phyloP scores from a whole-genome alignment of 2,329 filamentous ascomycete genomes.

The Aspergillus aculeatus region DNA sequence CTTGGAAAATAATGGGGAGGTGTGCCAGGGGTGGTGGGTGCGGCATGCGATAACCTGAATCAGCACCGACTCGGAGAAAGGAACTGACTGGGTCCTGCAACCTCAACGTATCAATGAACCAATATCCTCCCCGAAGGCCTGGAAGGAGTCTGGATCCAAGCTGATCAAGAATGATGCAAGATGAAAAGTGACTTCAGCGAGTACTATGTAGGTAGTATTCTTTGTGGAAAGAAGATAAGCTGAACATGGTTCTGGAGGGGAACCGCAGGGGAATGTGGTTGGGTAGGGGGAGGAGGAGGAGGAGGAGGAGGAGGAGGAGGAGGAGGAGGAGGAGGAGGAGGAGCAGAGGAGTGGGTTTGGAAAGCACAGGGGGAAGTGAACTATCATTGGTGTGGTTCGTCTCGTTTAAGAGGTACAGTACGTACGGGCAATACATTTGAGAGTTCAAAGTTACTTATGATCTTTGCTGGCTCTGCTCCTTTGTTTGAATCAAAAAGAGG shows the following conservation, averaged over 20 bases:
- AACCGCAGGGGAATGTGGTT: too few relatives aligned
- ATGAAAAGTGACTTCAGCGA: background rate
- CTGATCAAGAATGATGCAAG: background rate
- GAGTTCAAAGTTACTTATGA: background rate
- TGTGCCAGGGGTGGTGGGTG: background rate
- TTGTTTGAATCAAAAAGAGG: background rate
- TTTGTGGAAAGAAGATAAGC: background rate
- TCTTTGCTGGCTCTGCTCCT: background rate
- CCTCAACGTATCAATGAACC: slow-evolving; percentile 14
- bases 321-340: background rate
- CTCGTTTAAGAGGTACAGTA: background rate
- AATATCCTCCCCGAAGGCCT: background rate
- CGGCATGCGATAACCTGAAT: too few relatives aligned
- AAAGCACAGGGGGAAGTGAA: background rate
- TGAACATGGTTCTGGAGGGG: too few relatives aligned
- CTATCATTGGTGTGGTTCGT: background rate
- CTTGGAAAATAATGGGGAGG: slow-evolving; percentile 9
- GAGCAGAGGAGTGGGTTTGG: background rate
- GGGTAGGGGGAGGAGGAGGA: background rate
- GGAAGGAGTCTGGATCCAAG: background rate
- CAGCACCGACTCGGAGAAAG: background rate
- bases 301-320: background rate
- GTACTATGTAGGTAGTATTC: background rate
- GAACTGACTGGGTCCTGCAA: slow-evolving; percentile 7
- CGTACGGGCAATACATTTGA: background rate